Evolutionary conservation across 2,329 filamentous ascomycete genomes (phyloP), one percentile per base, ranked within the genome.

Genomic region (Seiridium cupressi): DNA sequence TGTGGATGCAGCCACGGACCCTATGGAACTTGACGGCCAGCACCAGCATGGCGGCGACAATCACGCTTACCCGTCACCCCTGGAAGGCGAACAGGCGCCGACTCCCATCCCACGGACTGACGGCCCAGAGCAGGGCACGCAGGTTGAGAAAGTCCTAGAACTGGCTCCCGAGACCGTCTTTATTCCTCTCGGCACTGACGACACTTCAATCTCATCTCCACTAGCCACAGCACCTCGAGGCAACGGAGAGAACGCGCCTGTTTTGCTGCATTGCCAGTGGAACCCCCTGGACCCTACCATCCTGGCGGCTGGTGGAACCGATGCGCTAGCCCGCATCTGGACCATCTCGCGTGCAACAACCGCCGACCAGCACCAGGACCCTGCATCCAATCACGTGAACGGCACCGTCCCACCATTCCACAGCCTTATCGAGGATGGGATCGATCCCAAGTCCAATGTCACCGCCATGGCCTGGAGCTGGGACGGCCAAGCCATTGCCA

Each of bases 301-400:
- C 76, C 80, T 89, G 80, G 86, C 85, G 74, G 85, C 85, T 80
- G 85, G 84, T 78, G 86, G 86, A 69, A 88, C 85, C 73, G 86
- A 89, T 79, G 84, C 86, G 76, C 84, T 89, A 84, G 86, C 86
- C 79, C 85, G 86, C 65, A 81, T 89, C 76, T 89, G 86, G 86
- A 87, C 83, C 63, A 74, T 89, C 67, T 81, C 83, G 73, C 82
- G 81, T 81, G 78, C 78, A 71, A 75, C 79, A 68, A 76, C 77
- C 66, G 69, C 78, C 62, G 75, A 76, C 56, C 68, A 72, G 48
- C 71, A 71, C 57, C 68, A 70, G 58, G 76, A 80, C 75, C 74
- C 75, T 74, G 77, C 76, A 73, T 72, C 74, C 62, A 71, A 72
- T 79, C 79, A 81, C 78, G 79, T 81, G 77, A 74, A 68, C 35